A percentile compares a stretch with the other conserved stretches of the same genome.
Conservation (phyloP, 83 land plant genomes). For the Picea abies region DNA sequence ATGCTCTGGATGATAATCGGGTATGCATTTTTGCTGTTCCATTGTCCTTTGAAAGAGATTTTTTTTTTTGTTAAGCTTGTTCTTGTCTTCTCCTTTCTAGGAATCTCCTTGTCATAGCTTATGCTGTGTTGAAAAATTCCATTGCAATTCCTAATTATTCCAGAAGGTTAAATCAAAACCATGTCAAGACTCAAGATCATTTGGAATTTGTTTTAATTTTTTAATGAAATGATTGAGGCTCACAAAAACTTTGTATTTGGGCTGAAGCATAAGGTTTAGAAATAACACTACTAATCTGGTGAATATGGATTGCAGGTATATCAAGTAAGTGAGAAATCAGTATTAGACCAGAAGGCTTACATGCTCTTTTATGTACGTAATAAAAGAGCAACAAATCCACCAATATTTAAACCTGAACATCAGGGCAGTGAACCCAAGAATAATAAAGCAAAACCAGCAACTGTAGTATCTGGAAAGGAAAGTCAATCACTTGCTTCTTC, state of each 20-base stretch:
- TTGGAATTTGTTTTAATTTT: background rate
- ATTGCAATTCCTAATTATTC: background rate
- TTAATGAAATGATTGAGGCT: background rate
- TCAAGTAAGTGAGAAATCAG: slow-evolving; percentile 81
- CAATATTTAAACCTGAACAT: background rate
- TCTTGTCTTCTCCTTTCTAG: background rate
- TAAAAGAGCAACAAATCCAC: slow-evolving; percentile 17
- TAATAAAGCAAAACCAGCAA: background rate
- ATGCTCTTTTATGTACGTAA: slow-evolving; percentile 87
- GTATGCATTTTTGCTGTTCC: slow-evolving; percentile 33
- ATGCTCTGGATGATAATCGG: slow-evolving; percentile 84
- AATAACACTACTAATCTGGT: background rate
- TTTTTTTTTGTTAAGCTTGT: background rate
- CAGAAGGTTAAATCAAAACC: background rate
- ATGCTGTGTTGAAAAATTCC: background rate
- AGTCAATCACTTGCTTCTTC: background rate
- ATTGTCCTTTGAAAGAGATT: background rate
- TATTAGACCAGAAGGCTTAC: slow-evolving; percentile 88
- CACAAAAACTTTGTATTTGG: background rate
- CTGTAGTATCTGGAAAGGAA: background rate
- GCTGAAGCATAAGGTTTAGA: background rate
- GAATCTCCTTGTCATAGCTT: too few species aligned
- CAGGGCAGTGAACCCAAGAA: background rate
- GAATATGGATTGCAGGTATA: slow-evolving; percentile 52
- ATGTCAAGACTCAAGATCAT: background rate